These are phyloP conservation scores for Acacia concinna DNA, from an alignment of 331 rosid genomes.

Conservation along the genomic window DNA sequence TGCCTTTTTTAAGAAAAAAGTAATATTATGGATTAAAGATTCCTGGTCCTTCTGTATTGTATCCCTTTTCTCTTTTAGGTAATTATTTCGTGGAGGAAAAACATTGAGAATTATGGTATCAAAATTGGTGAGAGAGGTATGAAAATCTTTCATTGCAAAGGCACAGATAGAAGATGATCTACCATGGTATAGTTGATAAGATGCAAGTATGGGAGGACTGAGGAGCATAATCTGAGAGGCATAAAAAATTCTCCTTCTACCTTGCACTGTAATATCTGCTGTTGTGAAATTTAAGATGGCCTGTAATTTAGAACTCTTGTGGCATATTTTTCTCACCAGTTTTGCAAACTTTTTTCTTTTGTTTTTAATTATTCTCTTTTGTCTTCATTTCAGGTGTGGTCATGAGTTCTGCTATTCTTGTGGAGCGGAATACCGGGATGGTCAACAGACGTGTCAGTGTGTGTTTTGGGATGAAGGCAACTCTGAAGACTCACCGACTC, in stretches of 20 bases:
- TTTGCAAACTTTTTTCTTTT: neutral
- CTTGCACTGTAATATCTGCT: neutral
- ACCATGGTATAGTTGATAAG: neutral
- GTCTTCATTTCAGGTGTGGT: conserved; percentile 64
- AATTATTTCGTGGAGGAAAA: neutral
- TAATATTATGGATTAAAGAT: neutral
- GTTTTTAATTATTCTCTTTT: neutral
- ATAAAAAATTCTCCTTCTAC: neutral
- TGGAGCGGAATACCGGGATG: conserved; percentile 64
- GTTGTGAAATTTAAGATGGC: neutral
- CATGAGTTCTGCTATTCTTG: conserved; percentile 95
- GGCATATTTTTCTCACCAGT: neutral
- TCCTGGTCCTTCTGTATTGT: neutral
- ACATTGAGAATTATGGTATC: neutral
- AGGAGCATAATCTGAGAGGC: neutral
- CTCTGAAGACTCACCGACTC: conserved; percentile 55
- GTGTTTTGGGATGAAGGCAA: conserved; percentile 81
- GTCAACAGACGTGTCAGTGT: conserved; percentile 83
- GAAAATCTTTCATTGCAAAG: neutral
- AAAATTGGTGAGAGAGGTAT: neutral
- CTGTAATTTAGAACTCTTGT: neutral
- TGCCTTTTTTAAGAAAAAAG: neutral
- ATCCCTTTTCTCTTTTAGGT: neutral
- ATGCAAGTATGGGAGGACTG: neutral
- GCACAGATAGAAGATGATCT: neutral